Conservation (phyloP, 768 basidiomycete genomes). For the Tricholoma sp. region DNA sequence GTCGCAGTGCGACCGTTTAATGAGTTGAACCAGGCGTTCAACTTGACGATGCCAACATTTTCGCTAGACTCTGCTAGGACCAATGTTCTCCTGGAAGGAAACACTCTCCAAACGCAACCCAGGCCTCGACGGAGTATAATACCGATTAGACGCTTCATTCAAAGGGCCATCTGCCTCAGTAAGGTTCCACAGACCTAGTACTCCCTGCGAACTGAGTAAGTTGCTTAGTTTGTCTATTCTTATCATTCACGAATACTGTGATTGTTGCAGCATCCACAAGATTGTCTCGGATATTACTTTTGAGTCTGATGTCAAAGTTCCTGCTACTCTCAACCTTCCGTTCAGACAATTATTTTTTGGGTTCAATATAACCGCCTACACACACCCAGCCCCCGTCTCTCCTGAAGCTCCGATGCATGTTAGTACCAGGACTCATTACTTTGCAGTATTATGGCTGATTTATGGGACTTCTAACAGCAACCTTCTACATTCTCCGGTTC, state of each 20-base stretch:
- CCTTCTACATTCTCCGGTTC: constrained; percentile 55
- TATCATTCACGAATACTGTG: constrained; percentile 10
- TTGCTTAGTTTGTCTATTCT: constrained; percentile 9
- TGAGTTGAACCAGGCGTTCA: no score
- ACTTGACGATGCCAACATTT: background rate
- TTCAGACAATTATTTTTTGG: constrained; percentile 97
- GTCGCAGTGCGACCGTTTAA: no score
- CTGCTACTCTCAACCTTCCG: constrained; percentile 86
- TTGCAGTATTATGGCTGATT: background rate
- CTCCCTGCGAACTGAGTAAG: constrained; percentile 70
- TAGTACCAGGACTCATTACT: constrained; percentile 17
- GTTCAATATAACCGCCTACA: constrained; percentile 73
- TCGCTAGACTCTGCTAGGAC: background rate
- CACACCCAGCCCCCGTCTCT: constrained; percentile 36
- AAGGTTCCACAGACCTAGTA: background rate
- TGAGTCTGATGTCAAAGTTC: constrained; percentile 75
- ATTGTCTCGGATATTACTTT: constrained; percentile 80
- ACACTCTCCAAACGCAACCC: background rate
- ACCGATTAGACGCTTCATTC: background rate
- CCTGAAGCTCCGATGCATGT: constrained; percentile 21
- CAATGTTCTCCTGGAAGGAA: background rate
- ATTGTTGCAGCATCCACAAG: constrained; percentile 58
- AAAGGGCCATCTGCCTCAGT: background rate
- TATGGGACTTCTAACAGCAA: constrained; percentile 17
- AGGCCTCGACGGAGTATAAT: background rate